These are phyloP conservation scores for Pyronema omphalodes DNA, from an alignment of 495 filamentous ascomycete species.

Conservation along the genomic window DNA sequence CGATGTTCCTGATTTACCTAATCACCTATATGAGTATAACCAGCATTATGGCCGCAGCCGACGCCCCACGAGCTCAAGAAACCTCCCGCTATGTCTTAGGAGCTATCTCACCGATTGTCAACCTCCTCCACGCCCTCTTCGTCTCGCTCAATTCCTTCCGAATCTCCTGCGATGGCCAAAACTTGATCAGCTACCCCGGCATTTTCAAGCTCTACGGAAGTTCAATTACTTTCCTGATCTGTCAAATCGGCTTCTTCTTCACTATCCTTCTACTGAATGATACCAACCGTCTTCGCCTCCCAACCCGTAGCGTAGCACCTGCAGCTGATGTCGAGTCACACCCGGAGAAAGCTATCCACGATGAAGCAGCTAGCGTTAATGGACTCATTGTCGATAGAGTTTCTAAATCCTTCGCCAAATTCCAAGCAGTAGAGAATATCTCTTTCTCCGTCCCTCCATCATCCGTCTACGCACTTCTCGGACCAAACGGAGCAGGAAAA, in stretches of 20 bases:
- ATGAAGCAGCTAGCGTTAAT: slow-evolving; percentile 36
- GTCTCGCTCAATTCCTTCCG: slow-evolving; percentile 62
- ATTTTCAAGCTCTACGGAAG: slow-evolving; percentile 56
- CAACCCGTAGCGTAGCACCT: slow-evolving; percentile 8
- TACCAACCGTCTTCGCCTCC: slow-evolving; percentile 31
- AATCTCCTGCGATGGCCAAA: slow-evolving; percentile 42
- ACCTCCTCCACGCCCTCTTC: slow-evolving; percentile 49
- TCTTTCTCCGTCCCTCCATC: slow-evolving; percentile 59
- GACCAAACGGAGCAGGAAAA: slow-evolving; percentile 80
- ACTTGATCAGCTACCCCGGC: slow-evolving; percentile 47
- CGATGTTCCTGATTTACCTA: slow-evolving; percentile 62
- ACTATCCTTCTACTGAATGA: slow-evolving; percentile 52
- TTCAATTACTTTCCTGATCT: slow-evolving; percentile 56
- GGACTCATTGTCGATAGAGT: slow-evolving; percentile 59
- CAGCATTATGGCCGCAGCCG: slow-evolving; percentile 43
- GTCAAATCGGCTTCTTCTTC: slow-evolving; percentile 50
- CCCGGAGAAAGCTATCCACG: slow-evolving; percentile 31
- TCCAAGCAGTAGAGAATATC: slow-evolving; percentile 60
- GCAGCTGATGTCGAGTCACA: slow-evolving; percentile 31
- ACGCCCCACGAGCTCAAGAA: slow-evolving; percentile 39
- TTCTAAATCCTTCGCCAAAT: slow-evolving; percentile 50
- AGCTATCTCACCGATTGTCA: slow-evolving; percentile 48
- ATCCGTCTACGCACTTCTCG: slow-evolving; percentile 70
- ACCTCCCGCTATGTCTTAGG: slow-evolving; percentile 51
- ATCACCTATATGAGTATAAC: slow-evolving; percentile 50